These are phyloP conservation scores for Stenocarpella maydis DNA, from an alignment of 2,329 filamentous ascomycete genomes.

Conservation along the genomic window DNA sequence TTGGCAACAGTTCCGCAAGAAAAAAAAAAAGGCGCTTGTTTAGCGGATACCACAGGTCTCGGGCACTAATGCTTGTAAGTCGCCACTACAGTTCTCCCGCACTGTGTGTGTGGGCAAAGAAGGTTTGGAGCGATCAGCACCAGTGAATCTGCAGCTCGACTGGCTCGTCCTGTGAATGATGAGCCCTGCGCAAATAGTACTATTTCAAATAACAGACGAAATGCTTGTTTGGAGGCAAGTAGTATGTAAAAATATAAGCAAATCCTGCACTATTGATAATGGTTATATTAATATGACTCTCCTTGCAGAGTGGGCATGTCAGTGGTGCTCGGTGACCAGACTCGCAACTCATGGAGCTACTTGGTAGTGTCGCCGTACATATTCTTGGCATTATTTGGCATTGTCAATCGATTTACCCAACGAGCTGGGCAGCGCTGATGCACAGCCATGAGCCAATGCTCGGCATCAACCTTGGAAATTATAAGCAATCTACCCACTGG, in stretches of 20 bases:
- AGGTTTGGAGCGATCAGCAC: not conserved
- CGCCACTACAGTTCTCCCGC: not conserved
- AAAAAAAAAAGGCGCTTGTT: conserved; percentile 13
- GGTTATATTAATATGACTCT: not conserved
- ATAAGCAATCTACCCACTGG: conserved; percentile 3
- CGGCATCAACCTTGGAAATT: no score
- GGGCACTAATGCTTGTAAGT: not conserved
- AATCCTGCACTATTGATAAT: not conserved
- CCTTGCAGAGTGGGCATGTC: not conserved
- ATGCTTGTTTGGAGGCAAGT: no score
- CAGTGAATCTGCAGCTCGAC: no score
- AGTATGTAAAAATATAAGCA: no score
- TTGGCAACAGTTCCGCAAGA: conserved; percentile 4
- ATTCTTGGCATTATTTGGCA: conserved; percentile 2
- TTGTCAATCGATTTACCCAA: conserved; percentile 23
- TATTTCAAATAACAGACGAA: not conserved
- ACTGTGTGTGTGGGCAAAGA: conserved; percentile 6
- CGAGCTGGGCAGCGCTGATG: not conserved
- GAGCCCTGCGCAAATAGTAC: not conserved
- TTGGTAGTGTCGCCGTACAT: not conserved
- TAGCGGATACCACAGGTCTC: conserved; percentile 7
- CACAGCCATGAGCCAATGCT: not conserved
- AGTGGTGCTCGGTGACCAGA: no score
- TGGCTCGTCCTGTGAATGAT: no score
- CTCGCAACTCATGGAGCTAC: no score